A percentile compares a stretch with the other conserved stretches of the same genome.
Evolutionary conservation across 768 basidiomycete genomes (phyloP).

Genomic region (Termitomyces sp.): DNA sequence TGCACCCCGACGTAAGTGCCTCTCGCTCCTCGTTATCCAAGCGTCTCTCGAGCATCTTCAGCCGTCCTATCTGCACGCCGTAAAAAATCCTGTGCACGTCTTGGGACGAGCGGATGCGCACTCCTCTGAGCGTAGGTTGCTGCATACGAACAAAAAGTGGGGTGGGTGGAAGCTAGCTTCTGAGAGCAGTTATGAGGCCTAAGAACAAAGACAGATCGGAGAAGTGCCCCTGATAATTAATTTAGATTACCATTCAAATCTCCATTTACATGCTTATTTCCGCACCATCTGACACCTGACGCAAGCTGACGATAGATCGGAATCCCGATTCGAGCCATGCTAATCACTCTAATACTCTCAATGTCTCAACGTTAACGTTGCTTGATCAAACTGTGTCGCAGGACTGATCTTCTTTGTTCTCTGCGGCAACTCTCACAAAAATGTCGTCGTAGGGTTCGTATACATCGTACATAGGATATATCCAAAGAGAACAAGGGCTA

Average conservation of each 20-base stretch:
- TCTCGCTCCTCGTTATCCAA: slow-evolving; percentile 75
- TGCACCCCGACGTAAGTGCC: slow-evolving; percentile 49
- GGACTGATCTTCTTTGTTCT: not conserved
- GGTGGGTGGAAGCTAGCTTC: not conserved
- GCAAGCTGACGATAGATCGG: slow-evolving; percentile 19
- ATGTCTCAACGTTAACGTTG: no score
- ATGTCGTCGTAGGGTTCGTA: not conserved
- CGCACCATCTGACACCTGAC: slow-evolving; percentile 3
- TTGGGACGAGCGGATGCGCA: slow-evolving; percentile 71
- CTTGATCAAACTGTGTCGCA: slow-evolving; percentile 11
- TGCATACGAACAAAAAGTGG: slow-evolving; percentile 33
- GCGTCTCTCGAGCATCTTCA: slow-evolving; percentile 73
- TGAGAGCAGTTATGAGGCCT: not conserved
- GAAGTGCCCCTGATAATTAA: slow-evolving; percentile 19
- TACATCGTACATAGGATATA: not conserved
- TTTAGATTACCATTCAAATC: slow-evolving; percentile 16
- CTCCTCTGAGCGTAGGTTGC: slow-evolving; percentile 66
- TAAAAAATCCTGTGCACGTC: slow-evolving; percentile 84
- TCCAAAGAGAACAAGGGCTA: not conserved
- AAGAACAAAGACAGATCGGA: slow-evolving; percentile 7
- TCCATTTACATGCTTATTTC: slow-evolving; percentile 7
- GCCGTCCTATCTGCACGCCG: slow-evolving; percentile 56
- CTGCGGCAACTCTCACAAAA: not conserved
- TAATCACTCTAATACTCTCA: slow-evolving; percentile 54
- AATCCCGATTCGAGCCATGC: slow-evolving; percentile 37